Base-by-base conservation (phyloP, 2,329 filamentous ascomycete genomes). In the Ophiocordyceps unilateralis region DNA sequence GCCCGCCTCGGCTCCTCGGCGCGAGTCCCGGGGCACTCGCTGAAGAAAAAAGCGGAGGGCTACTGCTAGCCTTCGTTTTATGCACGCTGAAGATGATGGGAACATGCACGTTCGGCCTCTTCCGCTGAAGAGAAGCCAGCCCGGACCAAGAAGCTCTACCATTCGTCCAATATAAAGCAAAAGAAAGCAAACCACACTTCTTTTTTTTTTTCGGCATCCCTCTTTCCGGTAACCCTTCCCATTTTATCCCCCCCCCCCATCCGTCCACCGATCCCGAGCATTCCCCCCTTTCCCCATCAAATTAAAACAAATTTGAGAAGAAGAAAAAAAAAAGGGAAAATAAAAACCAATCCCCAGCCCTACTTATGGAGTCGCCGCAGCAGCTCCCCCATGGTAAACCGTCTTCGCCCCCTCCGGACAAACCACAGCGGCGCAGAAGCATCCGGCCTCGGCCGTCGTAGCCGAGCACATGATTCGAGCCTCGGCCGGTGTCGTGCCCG, bases 341-440 rank as follows among this genome's bases (percentile, higher is more conserved):
- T 11, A 11, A 9, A 32, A 9, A 32, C 9, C 10, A 4, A 32
- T 11, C 28, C 9, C 28, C 24, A 26, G 6, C 24, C 15, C 30
- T 32, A 34, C 2, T 34, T n/a, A 28, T 9, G 32, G 9, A 34
- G 23, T 30, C 23, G 22, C 0, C n/a, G 23, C 26, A 15, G 26
- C 37, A 12, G 28, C 7, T 3, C 15, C 17, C 28, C 43, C 39
- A 12, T 42, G 20, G 40, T 39, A 50, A 17, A 55, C 24, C 14
- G 46, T 52, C 14, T 46, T 43, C 6, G 51, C 51, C 24, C 44
- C 43, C 2, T 22, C 14, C 7, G 57, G 54, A 40, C 56, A 59
- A 7, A 45, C 24, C n/a, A 53, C 54, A 8, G 24, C 43, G 2
- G 48, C 38, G 47, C 55, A 61, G 41, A 53, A 28, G 47, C 58